Percentiles rank a stretch among this genome's conserved stretches.
These are phyloP conservation scores for Yarrowia divulgata DNA, from an alignment of 805 yeast species.

Conservation along the genomic window DNA sequence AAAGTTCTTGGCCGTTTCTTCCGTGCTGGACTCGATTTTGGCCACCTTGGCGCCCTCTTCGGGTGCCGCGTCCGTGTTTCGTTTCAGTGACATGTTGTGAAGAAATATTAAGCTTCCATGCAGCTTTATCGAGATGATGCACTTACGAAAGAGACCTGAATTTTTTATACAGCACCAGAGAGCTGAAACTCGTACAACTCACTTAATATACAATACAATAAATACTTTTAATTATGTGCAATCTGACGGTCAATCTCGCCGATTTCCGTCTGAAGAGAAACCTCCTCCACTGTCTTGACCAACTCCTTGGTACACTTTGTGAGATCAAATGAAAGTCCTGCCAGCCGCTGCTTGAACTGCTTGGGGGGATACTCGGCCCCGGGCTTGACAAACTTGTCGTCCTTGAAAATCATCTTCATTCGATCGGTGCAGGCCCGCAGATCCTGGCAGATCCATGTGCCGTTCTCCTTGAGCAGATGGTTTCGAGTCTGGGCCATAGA, in stretches of 20 bases:
- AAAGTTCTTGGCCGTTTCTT: conserved; percentile 27
- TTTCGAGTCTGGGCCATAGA: conserved; percentile 91
- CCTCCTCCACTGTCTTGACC: conserved; percentile 95
- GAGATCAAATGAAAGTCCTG: conserved; percentile 94
- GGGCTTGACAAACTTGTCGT: conserved; percentile 48
- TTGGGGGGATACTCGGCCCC: conserved; percentile 71
- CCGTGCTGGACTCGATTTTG: conserved; percentile 10
- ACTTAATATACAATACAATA: conserved; percentile 9
- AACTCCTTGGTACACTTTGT: conserved; percentile 96
- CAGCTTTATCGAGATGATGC: background rate
- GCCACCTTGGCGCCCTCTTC: conserved; percentile 11
- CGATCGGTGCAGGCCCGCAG: conserved; percentile 84
- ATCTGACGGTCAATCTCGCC: conserved; percentile 72
- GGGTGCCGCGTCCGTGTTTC: background rate
- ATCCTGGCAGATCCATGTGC: conserved; percentile 87
- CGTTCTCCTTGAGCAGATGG: conserved; percentile 84
- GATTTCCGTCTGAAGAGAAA: conserved; percentile 85
- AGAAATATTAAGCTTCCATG: conserved; percentile 8
- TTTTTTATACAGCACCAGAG: too few species aligned
- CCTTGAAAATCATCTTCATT: conserved; percentile 73
- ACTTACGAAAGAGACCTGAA: too few species aligned
- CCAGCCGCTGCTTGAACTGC: conserved; percentile 89
- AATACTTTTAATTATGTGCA: conserved; percentile 35
- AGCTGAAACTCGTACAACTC: background rate
- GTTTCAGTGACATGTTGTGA: conserved; percentile 15